Conservation (phyloP, 2,329 filamentous ascomycete species). For the Trichoderma oligosporum region DNA sequence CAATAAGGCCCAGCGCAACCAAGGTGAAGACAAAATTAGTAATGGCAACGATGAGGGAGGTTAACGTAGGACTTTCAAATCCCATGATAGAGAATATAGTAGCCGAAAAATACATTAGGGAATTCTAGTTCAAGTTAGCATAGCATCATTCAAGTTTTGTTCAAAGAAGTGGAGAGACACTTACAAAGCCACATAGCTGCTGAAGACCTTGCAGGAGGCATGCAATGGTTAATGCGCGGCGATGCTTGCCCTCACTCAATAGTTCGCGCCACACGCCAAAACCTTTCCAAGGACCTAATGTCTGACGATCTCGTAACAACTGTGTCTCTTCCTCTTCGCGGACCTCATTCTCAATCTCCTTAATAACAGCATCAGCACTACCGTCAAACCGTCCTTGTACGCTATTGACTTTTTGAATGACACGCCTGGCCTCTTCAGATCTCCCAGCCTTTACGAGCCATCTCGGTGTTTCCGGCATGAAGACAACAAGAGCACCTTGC, state of each 20-base stretch:
- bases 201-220: slow-evolving; percentile 84
- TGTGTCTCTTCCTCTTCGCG: slow-evolving; percentile 60
- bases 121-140: slow-evolving; percentile 54
- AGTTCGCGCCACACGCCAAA: slow-evolving; percentile 51
- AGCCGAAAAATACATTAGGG: slow-evolving; percentile 86
- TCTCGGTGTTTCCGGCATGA: slow-evolving; percentile 83
- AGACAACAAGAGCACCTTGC: slow-evolving; percentile 64
- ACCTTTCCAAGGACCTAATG: slow-evolving; percentile 33
- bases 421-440: slow-evolving; percentile 56
- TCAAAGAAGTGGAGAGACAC: slow-evolving; percentile 35
- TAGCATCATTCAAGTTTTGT: too few species aligned
- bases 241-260: slow-evolving; percentile 57
- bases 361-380: slow-evolving; percentile 58
- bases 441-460: slow-evolving; percentile 74
- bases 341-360: slow-evolving; percentile 70
- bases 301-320: slow-evolving; percentile 32
- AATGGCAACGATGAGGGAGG: slow-evolving; percentile 72
- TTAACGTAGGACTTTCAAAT: slow-evolving; percentile 74
- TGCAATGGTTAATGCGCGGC: slow-evolving; percentile 76
- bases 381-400: slow-evolving; percentile 39
- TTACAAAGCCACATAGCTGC: slow-evolving; percentile 79
- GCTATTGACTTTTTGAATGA: slow-evolving; percentile 65
- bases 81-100: slow-evolving; percentile 76
- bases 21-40: slow-evolving; percentile 81
- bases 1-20: slow-evolving; percentile 71